Evolutionary conservation across 2,329 filamentous ascomycete genomes (phyloP), one percentile per base, ranked within the genome.

Genomic region (Arthrobotrys sphaeroides): DNA sequence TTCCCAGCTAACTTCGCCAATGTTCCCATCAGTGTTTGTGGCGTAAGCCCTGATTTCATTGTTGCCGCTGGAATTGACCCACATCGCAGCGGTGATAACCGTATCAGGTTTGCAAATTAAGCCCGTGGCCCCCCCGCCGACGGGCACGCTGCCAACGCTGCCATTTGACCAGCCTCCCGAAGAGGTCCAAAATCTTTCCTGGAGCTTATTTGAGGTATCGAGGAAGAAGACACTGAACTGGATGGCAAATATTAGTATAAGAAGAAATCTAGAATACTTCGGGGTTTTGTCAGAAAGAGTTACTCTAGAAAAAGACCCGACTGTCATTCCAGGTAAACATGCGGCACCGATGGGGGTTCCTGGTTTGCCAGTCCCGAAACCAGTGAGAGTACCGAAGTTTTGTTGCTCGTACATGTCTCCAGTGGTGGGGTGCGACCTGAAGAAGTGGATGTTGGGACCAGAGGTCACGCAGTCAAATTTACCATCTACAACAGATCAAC

Each of bases 391-490:
- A 20, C 26, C 42, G 7, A 42, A 59, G 53, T 59, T 59, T 43
- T 1, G 0, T 43, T 59, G 53, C n/a, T 59, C 33, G 9, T n/a
- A 43, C 31, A 59, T n/a, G 53, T 42, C 40, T 42, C 53, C 53
- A 16, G 40, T 59, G 36, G 26, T 42, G 3, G 53, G 53, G 53
- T 59, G 31, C 26, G 42, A 31, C 12, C 31, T 53, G 47, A 59
- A 59, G 53, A 59, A 59, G 31, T 59, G 40, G 53, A 59, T 26
- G 12, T 6, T 59, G 24, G 16, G 2, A 42, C 53, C 53, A 26
- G 53, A 59, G 40, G 40, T 59, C 33, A 59, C 53, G 36, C 7
- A 42, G 33, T 59, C 53, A 26, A 38, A 59, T 59, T 59, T 59
- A n/a, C n/a, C n/a, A 33, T 59, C 53, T 59, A 59, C 20, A 42